phyloP scores from a whole-genome alignment of 352 stramenopile species.

The Elongisporangium anandrum region DNA sequence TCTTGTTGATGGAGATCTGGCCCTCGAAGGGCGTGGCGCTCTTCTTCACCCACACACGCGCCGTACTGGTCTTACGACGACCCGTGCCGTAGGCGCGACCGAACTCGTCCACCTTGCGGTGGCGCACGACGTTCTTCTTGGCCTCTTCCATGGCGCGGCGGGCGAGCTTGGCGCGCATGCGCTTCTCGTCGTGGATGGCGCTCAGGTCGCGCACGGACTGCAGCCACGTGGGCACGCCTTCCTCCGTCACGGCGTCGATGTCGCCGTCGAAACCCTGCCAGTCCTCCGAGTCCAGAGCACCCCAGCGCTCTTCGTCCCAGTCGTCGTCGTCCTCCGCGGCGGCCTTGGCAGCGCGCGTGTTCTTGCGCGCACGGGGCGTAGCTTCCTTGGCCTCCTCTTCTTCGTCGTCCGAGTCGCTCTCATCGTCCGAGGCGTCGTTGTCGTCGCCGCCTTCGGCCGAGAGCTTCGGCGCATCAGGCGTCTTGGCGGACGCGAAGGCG shows the following conservation, averaged over 20 bases:
- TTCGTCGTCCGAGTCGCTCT: constrained; percentile 20
- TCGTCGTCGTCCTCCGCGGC: constrained; percentile 31
- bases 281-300: constrained; percentile 57
- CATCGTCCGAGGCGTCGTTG: constrained; percentile 4
- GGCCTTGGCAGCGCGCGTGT: constrained; percentile 12
- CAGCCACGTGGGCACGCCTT: constrained; percentile 79
- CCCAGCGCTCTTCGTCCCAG: constrained; percentile 70
- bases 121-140: constrained; percentile 69
- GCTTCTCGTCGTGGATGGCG: constrained; percentile 58
- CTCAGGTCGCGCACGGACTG: constrained; percentile 74
- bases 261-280: constrained; percentile 82
- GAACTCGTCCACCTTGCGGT: constrained; percentile 67
- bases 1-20: constrained; percentile 92
- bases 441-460: constrained; percentile 6
- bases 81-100: constrained; percentile 88
- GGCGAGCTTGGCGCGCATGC: constrained; percentile 59
- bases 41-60: constrained; percentile 93
- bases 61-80: constrained; percentile 92
- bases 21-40: constrained; percentile 70
- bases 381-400: constrained; percentile 19
- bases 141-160: constrained; percentile 62
- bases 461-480: constrained; percentile 16
- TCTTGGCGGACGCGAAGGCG: constrained; percentile 14
- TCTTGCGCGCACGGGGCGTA: constrained; percentile 1
- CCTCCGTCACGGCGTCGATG: constrained; percentile 66